Percentiles rank a stretch among this genome's conserved stretches.
Evolutionary conservation across 2,329 filamentous ascomycete species (phyloP).

Genomic region (Exophiala bonariae): DNA sequence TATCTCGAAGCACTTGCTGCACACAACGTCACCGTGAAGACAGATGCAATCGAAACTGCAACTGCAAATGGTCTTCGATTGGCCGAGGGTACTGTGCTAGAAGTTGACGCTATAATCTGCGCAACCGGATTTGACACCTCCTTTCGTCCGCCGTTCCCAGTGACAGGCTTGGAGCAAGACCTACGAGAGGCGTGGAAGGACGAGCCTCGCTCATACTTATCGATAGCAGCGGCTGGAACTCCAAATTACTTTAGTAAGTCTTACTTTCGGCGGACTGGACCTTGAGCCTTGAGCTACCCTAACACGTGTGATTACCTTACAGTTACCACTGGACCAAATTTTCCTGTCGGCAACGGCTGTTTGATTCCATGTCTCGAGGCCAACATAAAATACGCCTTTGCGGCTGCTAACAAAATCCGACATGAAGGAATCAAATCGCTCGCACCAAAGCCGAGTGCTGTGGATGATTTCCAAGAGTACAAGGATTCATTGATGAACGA

Average conservation of each 20-base stretch:
- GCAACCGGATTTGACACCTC: constrained; percentile 39
- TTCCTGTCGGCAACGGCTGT: constrained; percentile 30
- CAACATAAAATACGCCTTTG: constrained; percentile 35
- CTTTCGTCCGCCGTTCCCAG: constrained; percentile 33
- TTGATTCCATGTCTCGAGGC: constrained; percentile 34
- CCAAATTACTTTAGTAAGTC: constrained; percentile 36
- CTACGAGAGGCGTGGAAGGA: constrained; percentile 29
- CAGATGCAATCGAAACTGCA: constrained; percentile 1
- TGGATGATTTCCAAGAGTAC: constrained; percentile 20
- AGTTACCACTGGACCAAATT: constrained; percentile 33
- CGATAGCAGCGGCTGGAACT: constrained; percentile 45
- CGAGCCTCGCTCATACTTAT: constrained; percentile 47
- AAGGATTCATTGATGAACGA: constrained; percentile 12
- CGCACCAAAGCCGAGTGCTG: constrained; percentile 20
- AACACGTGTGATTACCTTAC: neutral
- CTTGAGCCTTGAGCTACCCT: neutral
- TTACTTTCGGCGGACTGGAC: too few relatives aligned
- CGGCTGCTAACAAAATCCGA: constrained; percentile 37
- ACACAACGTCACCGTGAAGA: constrained; percentile 20
- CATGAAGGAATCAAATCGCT: constrained; percentile 36
- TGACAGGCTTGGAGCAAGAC: constrained; percentile 30
- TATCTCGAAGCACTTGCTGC: constrained; percentile 32
- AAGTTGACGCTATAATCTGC: constrained; percentile 35
- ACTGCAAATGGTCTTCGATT: constrained; percentile 14
- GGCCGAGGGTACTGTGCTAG: constrained; percentile 30